phyloP scores from a whole-genome alignment of 2,329 filamentous ascomycete genomes.

The Trichoderma pleuroti region DNA sequence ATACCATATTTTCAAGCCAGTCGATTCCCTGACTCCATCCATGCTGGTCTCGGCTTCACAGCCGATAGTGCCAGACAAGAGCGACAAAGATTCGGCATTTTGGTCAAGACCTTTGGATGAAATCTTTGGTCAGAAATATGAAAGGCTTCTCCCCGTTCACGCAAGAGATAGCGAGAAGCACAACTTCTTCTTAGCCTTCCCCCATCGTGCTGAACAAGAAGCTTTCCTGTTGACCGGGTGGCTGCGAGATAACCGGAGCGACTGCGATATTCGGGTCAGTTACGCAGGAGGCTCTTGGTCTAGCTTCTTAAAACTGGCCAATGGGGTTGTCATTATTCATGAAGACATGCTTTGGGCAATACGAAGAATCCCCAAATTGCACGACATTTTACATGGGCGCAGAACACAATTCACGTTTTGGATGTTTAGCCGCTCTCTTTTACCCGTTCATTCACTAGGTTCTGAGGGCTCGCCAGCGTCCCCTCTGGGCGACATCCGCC shows the following conservation, averaged over 20 bases:
- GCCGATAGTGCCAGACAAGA: not conserved
- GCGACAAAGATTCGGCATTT: slow-evolving; percentile 2
- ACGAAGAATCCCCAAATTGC: slow-evolving; percentile 39
- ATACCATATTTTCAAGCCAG: slow-evolving; percentile 38
- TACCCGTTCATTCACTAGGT: slow-evolving; percentile 21
- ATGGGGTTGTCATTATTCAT: slow-evolving; percentile 43
- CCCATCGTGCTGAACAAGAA: slow-evolving; percentile 34
- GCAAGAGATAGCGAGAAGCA: slow-evolving; percentile 20
- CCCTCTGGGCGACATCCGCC: slow-evolving; percentile 24
- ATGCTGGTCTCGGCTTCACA: slow-evolving; percentile 28
- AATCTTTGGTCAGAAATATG: slow-evolving; percentile 33
- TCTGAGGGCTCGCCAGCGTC: slow-evolving; percentile 9
- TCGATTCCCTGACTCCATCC: slow-evolving; percentile 19
- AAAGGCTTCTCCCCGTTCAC: slow-evolving; percentile 28
- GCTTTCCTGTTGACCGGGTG: slow-evolving; percentile 42
- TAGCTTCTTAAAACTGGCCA: slow-evolving; percentile 36
- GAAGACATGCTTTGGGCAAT: slow-evolving; percentile 39
- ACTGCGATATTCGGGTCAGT: slow-evolving; percentile 43
- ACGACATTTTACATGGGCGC: slow-evolving; percentile 31
- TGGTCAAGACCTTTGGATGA: slow-evolving; percentile 27
- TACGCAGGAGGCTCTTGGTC: slow-evolving; percentile 45
- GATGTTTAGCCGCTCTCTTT: slow-evolving; percentile 36
- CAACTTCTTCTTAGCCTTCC: slow-evolving; percentile 50
- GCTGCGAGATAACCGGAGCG: slow-evolving; percentile 39
- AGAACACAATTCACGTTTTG: slow-evolving; percentile 36